Conservation (phyloP, 2,329 filamentous ascomycete species). For the Colletotrichum acutatum region DNA sequence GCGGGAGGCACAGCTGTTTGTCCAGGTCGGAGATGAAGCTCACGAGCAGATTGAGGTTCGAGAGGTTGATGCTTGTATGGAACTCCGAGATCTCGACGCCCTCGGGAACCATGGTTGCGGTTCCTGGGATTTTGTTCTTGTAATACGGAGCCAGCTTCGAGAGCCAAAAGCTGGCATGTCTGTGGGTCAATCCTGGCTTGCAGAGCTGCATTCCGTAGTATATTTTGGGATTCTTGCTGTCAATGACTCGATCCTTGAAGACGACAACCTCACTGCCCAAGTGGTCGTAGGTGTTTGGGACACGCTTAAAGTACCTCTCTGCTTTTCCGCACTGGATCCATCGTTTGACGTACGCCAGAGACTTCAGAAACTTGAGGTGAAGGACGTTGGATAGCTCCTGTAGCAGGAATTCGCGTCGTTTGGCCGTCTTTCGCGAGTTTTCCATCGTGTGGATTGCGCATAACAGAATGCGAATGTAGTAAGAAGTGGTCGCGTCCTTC, state of each 20-base stretch:
- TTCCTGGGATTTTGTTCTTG: background rate
- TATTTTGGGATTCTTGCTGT: constrained; percentile 50
- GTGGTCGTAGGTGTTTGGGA: constrained; percentile 47
- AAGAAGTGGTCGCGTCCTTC: constrained; percentile 51
- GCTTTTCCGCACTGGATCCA: constrained; percentile 49
- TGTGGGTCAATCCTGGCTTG: constrained; percentile 38
- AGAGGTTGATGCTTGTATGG: background rate
- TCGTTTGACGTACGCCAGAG: constrained; percentile 52
- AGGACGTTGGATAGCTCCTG: constrained; percentile 59
- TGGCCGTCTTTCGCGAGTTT: constrained; percentile 42
- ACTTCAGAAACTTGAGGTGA: constrained; percentile 54
- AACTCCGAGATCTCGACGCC: background rate
- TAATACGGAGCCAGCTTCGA: background rate
- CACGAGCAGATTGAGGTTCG: background rate
- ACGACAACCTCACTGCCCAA: constrained; percentile 48
- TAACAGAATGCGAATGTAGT: constrained; percentile 51
- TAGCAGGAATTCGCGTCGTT: constrained; percentile 45
- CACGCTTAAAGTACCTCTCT: constrained; percentile 53
- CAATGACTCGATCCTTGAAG: constrained; percentile 53
- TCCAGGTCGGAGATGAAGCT: background rate
- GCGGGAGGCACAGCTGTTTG: background rate
- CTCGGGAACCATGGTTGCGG: background rate
- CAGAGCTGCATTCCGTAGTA: constrained; percentile 58
- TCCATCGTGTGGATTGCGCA: constrained; percentile 40
- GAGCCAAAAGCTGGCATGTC: background rate